phyloP scores from a whole-genome alignment of 371 early-diverging fungal genomes.

The Mortierella sp. region DNA sequence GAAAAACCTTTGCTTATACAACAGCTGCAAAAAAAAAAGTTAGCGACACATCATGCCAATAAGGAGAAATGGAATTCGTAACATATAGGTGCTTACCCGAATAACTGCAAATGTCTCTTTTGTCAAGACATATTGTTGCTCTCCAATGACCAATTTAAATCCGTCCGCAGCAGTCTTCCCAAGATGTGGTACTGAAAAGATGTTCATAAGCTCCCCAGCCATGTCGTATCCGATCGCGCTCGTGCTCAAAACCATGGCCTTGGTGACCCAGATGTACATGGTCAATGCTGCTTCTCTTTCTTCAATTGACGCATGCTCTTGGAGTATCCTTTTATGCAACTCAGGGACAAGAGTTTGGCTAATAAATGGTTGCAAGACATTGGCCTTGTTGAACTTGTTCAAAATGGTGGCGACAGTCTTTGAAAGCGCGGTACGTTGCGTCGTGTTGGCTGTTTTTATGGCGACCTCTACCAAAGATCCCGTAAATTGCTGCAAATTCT shows the following conservation, averaged over 20 bases:
- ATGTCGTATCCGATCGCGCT: conserved; percentile 68
- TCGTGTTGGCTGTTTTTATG: conserved; percentile 54
- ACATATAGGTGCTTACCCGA: conserved; percentile 58
- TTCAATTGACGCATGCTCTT: conserved; percentile 28
- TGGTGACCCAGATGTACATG: conserved; percentile 68
- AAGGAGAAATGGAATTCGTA: background rate
- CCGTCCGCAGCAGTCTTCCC: conserved; percentile 73
- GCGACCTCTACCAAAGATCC: conserved; percentile 63
- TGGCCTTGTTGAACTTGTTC: conserved; percentile 73
- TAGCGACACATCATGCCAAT: background rate
- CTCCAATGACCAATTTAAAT: conserved; percentile 77
- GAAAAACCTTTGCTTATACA: conserved; percentile 90
- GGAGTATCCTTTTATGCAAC: conserved; percentile 34
- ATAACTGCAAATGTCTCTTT: conserved; percentile 77
- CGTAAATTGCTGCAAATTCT: conserved; percentile 61
- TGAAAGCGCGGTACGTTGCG: conserved; percentile 60
- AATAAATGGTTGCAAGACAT: conserved; percentile 44
- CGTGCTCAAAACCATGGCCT: conserved; percentile 71
- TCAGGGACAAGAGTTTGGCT: conserved; percentile 36
- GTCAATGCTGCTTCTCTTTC: conserved; percentile 43
- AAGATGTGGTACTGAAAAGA: conserved; percentile 60
- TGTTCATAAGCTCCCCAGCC: conserved; percentile 68
- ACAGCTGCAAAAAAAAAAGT: conserved; percentile 61
- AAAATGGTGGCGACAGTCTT: conserved; percentile 69
- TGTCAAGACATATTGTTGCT: conserved; percentile 76